Evolutionary conservation across 2,329 filamentous ascomycete species (phyloP), one percentile per base, ranked within the genome.

Genomic region (Leptographium lundbergii): DNA sequence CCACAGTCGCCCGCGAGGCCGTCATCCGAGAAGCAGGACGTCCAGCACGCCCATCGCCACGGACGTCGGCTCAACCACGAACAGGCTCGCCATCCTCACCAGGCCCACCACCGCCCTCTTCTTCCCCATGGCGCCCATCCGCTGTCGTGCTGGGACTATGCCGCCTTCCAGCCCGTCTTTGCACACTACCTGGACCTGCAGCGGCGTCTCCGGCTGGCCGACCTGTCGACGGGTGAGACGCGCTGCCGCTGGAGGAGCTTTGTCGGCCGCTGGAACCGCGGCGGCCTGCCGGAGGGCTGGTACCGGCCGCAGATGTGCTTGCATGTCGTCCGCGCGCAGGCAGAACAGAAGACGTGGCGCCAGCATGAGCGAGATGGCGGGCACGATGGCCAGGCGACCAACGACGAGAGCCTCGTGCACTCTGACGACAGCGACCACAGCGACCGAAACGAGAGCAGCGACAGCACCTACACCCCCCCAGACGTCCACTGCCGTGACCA

Each of bases 171-270:
- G 62, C 81, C 87, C 0, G 75, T 96, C 61, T 89, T 96, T 63
- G 88, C 85, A 19, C 82, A 88, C 54, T 97, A 96, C 66, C 79
- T 97, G 29, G 88, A 91, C 65, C 81, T 96, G 39, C 92, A 97
- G 71, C 96, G 96, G 73, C 78, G 84, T 47, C 79, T 88, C 48
- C 74, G 86, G 57, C 74, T 95, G 1, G 77, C 84, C 22, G 79
- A 81, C 11, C 76, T 97, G 64, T 80, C 84, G 59, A 85, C 89
- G 63, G 79, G 81, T n/a, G 91, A 96, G 69, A 73, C 85, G 0
- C 86, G 80, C 63, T 91, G 91, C 1, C 77, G 92, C 59, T 99
- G 92, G 91, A 96, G 96, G 78, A 92, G 90, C 69, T 99, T 97
- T 67, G 71, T 92, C 14, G 78, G 81, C 4, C 92, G 91, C 77